Evolutionary conservation across 306 rosid genomes (phyloP).

Genomic region (Vicia faba): DNA sequence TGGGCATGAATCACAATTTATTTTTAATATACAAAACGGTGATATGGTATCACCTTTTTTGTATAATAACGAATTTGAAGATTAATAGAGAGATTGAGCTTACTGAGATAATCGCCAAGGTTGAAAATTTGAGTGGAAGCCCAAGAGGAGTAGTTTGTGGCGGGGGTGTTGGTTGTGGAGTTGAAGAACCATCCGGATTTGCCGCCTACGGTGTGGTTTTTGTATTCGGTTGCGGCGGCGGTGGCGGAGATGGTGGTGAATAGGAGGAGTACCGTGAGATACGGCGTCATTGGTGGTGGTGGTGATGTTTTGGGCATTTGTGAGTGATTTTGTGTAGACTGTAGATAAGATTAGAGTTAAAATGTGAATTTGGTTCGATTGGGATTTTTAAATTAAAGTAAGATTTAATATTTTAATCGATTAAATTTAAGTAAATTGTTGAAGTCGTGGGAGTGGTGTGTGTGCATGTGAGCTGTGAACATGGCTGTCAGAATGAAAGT

Average conservation of each 20-base stretch:
- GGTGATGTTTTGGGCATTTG: conserved; percentile 4
- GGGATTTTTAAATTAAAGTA: too few relatives aligned
- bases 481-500: too few relatives aligned
- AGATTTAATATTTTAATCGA: too few relatives aligned
- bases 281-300: conserved; percentile 44
- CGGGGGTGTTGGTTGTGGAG: conserved; percentile 60
- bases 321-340: not conserved
- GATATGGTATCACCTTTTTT: too few relatives aligned
- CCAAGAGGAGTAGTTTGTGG: conserved; percentile 79
- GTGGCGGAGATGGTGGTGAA: conserved; percentile 27
- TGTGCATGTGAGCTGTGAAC: too few relatives aligned
- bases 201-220: conserved; percentile 83
- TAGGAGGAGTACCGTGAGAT: conserved; percentile 24
- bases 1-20: too few relatives aligned
- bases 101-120: conserved; percentile 88
- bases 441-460: too few relatives aligned
- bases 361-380: not conserved
- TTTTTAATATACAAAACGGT: too few relatives aligned
- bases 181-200: conserved; percentile 79
- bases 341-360: not conserved
- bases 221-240: conserved; percentile 47
- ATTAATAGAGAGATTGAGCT: conserved; percentile 33
- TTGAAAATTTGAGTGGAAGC: conserved; percentile 67
- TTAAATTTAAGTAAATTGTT: too few relatives aligned
- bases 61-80: not conserved